Evolutionary conservation across 345 rosid genomes (phyloP).

Genomic region (Rhodamnia argentea): DNA sequence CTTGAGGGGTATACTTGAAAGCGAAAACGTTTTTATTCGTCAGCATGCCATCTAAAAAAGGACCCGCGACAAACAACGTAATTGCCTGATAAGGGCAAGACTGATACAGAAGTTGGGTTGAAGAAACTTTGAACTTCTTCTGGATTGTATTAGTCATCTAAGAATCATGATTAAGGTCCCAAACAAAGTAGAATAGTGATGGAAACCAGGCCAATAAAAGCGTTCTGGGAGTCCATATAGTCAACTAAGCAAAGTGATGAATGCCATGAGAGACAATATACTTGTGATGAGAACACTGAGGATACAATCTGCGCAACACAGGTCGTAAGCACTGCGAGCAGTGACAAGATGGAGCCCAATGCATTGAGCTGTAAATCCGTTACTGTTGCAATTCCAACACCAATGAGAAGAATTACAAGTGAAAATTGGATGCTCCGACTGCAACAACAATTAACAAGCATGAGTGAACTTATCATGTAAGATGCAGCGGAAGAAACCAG

Average conservation of each 20-base stretch:
- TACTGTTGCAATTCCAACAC: slow-evolving; percentile 99
- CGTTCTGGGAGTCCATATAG: neutral
- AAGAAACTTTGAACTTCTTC: slow-evolving; percentile 98
- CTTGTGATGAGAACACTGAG: slow-evolving; percentile 24
- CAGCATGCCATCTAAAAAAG: slow-evolving; percentile 92
- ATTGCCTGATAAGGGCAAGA: slow-evolving; percentile 98
- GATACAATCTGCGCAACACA: slow-evolving; percentile 99
- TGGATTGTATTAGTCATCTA: slow-evolving; percentile 99
- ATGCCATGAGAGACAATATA: neutral
- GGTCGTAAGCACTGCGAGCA: slow-evolving; percentile 91
- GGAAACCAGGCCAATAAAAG: neutral
- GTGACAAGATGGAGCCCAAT: slow-evolving; percentile 84
- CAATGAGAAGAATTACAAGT: slow-evolving; percentile 74
- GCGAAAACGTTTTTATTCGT: slow-evolving; percentile 92
- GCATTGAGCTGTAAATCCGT: slow-evolving; percentile 98
- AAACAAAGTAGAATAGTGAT: neutral
- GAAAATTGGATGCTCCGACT: slow-evolving; percentile 86
- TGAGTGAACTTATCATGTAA: slow-evolving; percentile 1
- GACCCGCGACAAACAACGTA: slow-evolving; percentile 82
- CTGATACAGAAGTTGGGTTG: slow-evolving; percentile 97
- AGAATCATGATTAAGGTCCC: slow-evolving; percentile 39
- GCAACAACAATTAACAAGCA: slow-evolving; percentile 20
- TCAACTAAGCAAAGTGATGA: neutral
- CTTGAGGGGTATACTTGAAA: slow-evolving; percentile 94
- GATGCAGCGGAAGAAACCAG: neutral